Conservation (phyloP, 192 early-diverging fungal species). For the Coemansia sp. region DNA sequence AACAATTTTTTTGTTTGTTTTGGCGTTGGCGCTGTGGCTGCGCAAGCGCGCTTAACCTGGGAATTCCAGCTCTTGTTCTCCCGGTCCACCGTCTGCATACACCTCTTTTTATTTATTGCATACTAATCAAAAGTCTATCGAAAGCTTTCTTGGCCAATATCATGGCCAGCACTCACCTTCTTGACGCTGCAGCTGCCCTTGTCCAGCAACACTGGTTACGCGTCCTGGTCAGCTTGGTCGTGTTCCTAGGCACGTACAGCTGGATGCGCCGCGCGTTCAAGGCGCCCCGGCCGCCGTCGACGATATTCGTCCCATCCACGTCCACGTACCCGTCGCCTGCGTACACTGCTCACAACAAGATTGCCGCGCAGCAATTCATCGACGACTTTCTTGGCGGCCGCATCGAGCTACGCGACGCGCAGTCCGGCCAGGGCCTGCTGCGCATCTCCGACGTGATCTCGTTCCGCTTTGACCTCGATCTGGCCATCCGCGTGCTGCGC, state of each 20-base stretch:
- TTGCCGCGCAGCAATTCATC: slow-evolving; percentile 38
- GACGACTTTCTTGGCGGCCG: slow-evolving; percentile 42
- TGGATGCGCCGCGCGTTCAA: slow-evolving; percentile 21
- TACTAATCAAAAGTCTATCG: too few relatives aligned
- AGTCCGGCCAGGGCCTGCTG: slow-evolving; percentile 43
- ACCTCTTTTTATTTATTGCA: too few relatives aligned
- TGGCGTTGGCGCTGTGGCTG: slow-evolving; percentile 5
- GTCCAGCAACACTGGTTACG: slow-evolving; percentile 22
- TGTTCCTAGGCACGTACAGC: slow-evolving; percentile 24
- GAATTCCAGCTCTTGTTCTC: too few relatives aligned
- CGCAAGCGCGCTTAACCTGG: not conserved
- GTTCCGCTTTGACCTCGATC: slow-evolving; percentile 25
- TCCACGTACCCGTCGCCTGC: slow-evolving; percentile 44
- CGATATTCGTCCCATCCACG: slow-evolving; percentile 46
- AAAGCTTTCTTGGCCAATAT: too few relatives aligned
- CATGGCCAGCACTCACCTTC: slow-evolving; percentile 9
- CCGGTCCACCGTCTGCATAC: too few relatives aligned
- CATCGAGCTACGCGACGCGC: slow-evolving; percentile 48
- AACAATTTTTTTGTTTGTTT: not conserved
- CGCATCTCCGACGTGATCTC: slow-evolving; percentile 30
- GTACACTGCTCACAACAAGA: slow-evolving; percentile 39
- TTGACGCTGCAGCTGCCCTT: slow-evolving; percentile 3
- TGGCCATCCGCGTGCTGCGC: slow-evolving; percentile 25
- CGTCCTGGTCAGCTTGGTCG: slow-evolving; percentile 9
- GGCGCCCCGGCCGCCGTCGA: slow-evolving; percentile 28